These are phyloP conservation scores for Ustilago loliicola DNA, from an alignment of 1,284 basidiomycete species.

Conservation along the genomic window DNA sequence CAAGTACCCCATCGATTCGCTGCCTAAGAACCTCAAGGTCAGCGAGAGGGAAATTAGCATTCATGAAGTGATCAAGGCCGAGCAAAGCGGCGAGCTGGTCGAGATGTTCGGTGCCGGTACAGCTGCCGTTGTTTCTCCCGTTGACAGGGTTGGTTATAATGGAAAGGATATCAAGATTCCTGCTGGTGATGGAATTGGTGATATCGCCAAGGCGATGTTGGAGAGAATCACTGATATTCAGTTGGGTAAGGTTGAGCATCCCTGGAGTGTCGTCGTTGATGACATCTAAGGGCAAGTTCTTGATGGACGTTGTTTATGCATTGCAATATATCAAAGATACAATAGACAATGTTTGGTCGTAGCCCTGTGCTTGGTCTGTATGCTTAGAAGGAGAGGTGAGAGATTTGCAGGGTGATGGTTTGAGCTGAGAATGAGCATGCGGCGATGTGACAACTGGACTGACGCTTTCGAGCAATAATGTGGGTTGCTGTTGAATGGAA, in stretches of 20 bases:
- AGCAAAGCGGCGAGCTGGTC: slow-evolving; percentile 79
- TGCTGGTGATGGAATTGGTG: slow-evolving; percentile 86
- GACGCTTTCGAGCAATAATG: no score
- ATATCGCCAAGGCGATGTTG: slow-evolving; percentile 84
- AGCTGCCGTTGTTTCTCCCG: slow-evolving; percentile 74
- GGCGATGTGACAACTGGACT: no score
- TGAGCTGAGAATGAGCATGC: not conserved
- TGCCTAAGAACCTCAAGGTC: slow-evolving; percentile 76
- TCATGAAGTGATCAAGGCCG: slow-evolving; percentile 84
- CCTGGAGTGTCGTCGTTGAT: slow-evolving; percentile 77
- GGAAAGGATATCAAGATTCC: slow-evolving; percentile 88
- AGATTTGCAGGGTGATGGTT: not conserved
- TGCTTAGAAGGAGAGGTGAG: not conserved
- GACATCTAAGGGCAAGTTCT: slow-evolving; percentile 36
- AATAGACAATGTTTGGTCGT: not conserved
- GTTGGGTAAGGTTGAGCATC: slow-evolving; percentile 83
- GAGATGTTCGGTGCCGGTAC: slow-evolving; percentile 95
- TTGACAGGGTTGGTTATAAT: slow-evolving; percentile 82
- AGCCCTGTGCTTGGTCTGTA: not conserved
- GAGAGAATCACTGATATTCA: slow-evolving; percentile 90
- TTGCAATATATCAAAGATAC: not conserved
- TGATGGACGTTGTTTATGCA: not conserved
- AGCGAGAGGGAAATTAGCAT: slow-evolving; percentile 89
- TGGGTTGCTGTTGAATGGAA: no score
- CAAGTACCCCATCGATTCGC: slow-evolving; percentile 72